Conservation (phyloP, 805 yeast genomes). For the Candida incommunis region DNA sequence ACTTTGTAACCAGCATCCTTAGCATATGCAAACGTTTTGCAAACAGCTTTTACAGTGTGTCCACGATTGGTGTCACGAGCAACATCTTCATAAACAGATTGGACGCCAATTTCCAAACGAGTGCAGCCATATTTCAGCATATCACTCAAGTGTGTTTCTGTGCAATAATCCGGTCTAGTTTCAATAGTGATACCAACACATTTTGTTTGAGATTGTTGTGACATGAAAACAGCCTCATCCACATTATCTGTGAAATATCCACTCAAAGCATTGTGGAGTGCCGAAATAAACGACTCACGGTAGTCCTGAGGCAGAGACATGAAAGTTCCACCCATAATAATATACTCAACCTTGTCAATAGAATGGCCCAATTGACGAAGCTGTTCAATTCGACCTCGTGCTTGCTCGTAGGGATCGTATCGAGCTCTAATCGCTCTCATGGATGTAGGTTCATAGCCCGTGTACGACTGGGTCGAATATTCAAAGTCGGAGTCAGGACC, state of each 20-base stretch:
- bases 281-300: slow-evolving; percentile 78
- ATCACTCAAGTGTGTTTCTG: slow-evolving; percentile 87
- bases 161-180: slow-evolving; percentile 96
- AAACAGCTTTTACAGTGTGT: slow-evolving; percentile 90
- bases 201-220: slow-evolving; percentile 89
- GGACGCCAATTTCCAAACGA: slow-evolving; percentile 92
- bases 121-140: slow-evolving; percentile 97
- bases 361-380: slow-evolving; percentile 89
- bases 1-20: slow-evolving; percentile 97
- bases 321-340: slow-evolving; percentile 97
- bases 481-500: slow-evolving; percentile 98
- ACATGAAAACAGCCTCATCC: slow-evolving; percentile 80
- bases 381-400: slow-evolving; percentile 94
- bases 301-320: slow-evolving; percentile 88
- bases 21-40: slow-evolving; percentile 91
- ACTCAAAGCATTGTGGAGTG: slow-evolving; percentile 85
- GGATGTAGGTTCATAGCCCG: slow-evolving; percentile 97
- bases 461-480: slow-evolving; percentile 93
- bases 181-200: slow-evolving; percentile 98
- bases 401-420: slow-evolving; percentile 97
- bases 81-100: slow-evolving; percentile 93
- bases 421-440: slow-evolving; percentile 99
- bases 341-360: slow-evolving; percentile 93
- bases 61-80: slow-evolving; percentile 98
- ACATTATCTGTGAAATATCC: slow-evolving; percentile 80